These are phyloP conservation scores for Nakazawaea siamensis DNA, from an alignment of 805 yeast genomes.

Conservation along the genomic window DNA sequence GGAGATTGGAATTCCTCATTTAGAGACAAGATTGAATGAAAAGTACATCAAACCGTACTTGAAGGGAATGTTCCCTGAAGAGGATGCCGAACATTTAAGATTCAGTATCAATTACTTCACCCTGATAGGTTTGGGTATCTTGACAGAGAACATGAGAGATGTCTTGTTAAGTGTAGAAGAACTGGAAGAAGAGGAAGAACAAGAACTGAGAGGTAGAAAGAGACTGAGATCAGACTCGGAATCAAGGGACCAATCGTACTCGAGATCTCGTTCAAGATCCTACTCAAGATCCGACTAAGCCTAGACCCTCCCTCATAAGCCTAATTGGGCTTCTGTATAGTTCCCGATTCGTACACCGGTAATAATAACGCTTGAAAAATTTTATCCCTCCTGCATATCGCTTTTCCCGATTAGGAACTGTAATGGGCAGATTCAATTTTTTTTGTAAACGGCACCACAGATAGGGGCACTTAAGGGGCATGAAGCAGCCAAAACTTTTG, in stretches of 20 bases:
- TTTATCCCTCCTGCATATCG: too few relatives aligned
- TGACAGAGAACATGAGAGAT: slow-evolving; percentile 78
- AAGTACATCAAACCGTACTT: slow-evolving; percentile 40
- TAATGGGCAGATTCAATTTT: too few relatives aligned
- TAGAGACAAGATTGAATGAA: slow-evolving; percentile 44
- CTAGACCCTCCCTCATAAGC: too few relatives aligned
- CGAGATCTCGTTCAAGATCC: slow-evolving; percentile 12
- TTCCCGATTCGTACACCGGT: too few relatives aligned
- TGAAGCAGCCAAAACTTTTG: too few relatives aligned
- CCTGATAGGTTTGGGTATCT: slow-evolving; percentile 78
- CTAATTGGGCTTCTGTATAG: too few relatives aligned
- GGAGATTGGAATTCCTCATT: slow-evolving; percentile 55
- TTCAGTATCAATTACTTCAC: slow-evolving; percentile 89
- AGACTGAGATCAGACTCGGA: slow-evolving; percentile 12
- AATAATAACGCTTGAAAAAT: too few relatives aligned
- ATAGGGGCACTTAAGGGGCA: too few relatives aligned
- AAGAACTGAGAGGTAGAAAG: slow-evolving; percentile 5
- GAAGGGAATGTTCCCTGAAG: slow-evolving; percentile 55
- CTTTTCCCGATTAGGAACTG: too few relatives aligned
- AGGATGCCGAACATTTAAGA: slow-evolving; percentile 30
- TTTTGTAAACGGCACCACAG: too few relatives aligned
- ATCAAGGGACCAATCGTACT: slow-evolving; percentile 13
- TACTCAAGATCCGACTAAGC: too few relatives aligned
- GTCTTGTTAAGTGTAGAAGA: slow-evolving; percentile 15
- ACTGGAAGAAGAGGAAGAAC: slow-evolving; percentile 12